Evolutionary conservation across 2,329 filamentous ascomycete species (phyloP), one percentile per base, ranked within the genome.

Genomic region (Thelonectria rubi): DNA sequence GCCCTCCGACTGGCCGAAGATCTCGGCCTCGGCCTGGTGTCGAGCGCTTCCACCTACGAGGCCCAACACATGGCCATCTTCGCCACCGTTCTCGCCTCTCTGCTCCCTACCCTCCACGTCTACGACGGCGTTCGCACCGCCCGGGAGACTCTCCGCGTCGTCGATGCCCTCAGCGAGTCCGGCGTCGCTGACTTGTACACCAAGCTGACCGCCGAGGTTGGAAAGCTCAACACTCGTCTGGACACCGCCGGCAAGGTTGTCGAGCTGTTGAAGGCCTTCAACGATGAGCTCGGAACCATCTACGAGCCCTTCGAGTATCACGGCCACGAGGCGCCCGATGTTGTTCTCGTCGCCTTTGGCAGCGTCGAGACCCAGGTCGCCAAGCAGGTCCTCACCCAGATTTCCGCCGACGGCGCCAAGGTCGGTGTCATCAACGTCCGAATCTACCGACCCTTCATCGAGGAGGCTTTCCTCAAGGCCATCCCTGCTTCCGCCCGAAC

Each of bases 1-100:
- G 90, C 92, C 3, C 83, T 98, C 72, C 87, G 89, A 66, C 80
- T 94, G 50, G 91, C 93, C 9, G 95, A 98, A 77, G 95, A 98
- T 69, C 86, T 98, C 14, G 94, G 95, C 15, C 83, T 98, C 26
- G 94, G 90, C 48, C 84, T 99, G 43, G 87, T 99, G 48, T 87
- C 91, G 66, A 97, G 93, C 76, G 88, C 88, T 55, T 97, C 93
- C 30, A 88, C 91, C 30, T 94, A 96, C 69, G 95, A 99, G 81
- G 86, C 91, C 50, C 95, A 99, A 83, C 95, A 99, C 80, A 97
- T 97, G 91, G 87, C 93, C 8, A 80, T 97, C n/a, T 89, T 97
- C 71, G 87, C 93, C 1, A 97, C 93, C 3, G 80, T 97, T 21
- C 81, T 97, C 63, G 91, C 93, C 18, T 88, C 86, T 47, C 80